Evolutionary conservation across 2,329 filamentous ascomycete genomes (phyloP).

Genomic region (Colletotrichum sublineola): DNA sequence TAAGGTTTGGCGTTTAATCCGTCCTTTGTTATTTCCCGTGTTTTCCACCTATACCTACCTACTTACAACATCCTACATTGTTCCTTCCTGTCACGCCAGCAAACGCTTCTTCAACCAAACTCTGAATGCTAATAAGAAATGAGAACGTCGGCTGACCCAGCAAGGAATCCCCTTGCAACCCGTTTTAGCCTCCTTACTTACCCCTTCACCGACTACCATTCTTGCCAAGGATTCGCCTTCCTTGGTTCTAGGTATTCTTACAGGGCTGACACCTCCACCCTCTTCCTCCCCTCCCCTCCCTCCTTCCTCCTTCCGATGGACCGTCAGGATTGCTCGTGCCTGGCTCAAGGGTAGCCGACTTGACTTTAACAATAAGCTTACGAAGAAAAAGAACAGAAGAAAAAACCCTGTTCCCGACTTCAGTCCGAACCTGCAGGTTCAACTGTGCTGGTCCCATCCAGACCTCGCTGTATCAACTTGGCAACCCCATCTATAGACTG

Average conservation of each 20-base stretch:
- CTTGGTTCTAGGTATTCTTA: slow-evolving; percentile 4
- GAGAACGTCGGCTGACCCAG: too few relatives aligned
- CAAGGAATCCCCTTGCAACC: neutral
- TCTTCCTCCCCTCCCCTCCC: neutral
- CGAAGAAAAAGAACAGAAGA: too few relatives aligned
- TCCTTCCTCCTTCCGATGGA: too few relatives aligned
- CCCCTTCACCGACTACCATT: slow-evolving; percentile 16
- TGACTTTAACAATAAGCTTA: slow-evolving; percentile 16
- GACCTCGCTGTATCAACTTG: slow-evolving; percentile 29
- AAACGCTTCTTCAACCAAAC: neutral
- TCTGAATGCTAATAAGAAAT: neutral
- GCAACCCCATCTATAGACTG: slow-evolving; percentile 38
- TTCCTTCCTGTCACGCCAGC: neutral
- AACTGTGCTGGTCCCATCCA: slow-evolving; percentile 39
- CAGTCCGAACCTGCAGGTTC: slow-evolving; percentile 12
- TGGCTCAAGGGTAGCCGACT: too few relatives aligned
- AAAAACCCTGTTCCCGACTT: slow-evolving; percentile 19
- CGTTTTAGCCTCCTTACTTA: neutral
- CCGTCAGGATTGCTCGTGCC: too few relatives aligned
- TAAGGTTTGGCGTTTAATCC: neutral
- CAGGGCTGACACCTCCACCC: slow-evolving; percentile 34
- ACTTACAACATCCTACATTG: neutral
- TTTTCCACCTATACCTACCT: too few relatives aligned
- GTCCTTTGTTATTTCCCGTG: too few relatives aligned
- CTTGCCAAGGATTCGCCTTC: slow-evolving; percentile 29